Evolutionary conservation across 2,329 filamentous ascomycete species (phyloP), one percentile per base, ranked within the genome.

Genomic region (Xylaria sp.): DNA sequence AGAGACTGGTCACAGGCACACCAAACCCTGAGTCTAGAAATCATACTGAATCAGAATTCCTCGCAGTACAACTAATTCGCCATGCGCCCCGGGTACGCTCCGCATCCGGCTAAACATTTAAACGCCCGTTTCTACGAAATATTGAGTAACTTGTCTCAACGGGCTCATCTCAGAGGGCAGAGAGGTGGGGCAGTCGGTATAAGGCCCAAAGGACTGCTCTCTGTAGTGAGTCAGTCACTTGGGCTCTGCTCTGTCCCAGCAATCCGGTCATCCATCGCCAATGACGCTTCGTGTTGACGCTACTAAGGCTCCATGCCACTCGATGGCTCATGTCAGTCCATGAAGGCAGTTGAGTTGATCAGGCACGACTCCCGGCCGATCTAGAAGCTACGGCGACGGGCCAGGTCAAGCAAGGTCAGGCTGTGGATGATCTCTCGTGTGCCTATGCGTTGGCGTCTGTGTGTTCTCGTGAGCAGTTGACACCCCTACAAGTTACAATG

Each of bases 391-490:
- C 37, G 49, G 41, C 57, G 27, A 33, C 40, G 19, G 44, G 44
- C 23, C 43, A 61, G 60, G 54, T 58, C 52, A 25, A 54, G 51
- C 51, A 52, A 66, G 62, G 64, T 66, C 64, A 64, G 62, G 62
- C 59, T 52, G 59, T 58, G 44, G 58, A 63, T 67, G 62, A 63
- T 64, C 62, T 38, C 49, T 48, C 6, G 6, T 6, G 29, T 33
- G 11, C 21, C 29, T 52, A 58, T 67, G 62, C 62, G 64, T 57
- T 67, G 62, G 62, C 62, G 65, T 56, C 62, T 37, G 47, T 46
- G 58, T 46, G 62, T 62, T 54, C 64, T 59, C 64, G 62, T 67
- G 64, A 67, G 59, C 62, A 62, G 38, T 29, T 37, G 7, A 31
- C 35, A 53, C 54, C 40, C 46, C 44, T 43, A 47, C 54, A 54